Evolutionary conservation across 495 filamentous ascomycete genomes (phyloP).

Genomic region (Cryomyces minteri): DNA sequence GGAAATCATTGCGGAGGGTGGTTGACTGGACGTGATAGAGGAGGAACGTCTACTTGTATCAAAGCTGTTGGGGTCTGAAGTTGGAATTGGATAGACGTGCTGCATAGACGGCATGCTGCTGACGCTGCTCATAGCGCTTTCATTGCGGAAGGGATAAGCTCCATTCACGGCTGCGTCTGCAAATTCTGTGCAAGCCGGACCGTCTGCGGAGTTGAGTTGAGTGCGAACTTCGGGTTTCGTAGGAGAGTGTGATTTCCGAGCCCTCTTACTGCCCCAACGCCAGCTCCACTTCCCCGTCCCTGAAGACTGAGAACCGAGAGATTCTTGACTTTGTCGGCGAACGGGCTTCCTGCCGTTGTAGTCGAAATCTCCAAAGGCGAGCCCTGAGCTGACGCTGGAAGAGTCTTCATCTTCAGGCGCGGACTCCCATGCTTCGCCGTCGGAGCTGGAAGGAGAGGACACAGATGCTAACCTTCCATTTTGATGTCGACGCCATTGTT

Average conservation of each 20-base stretch:
- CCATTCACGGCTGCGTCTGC: conserved; percentile 1
- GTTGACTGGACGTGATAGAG: conserved; percentile 1
- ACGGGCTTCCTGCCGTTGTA: conserved; percentile 8
- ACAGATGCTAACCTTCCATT: conserved; percentile 12
- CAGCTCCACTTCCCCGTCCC: conserved; percentile 36
- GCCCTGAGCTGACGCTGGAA: conserved; percentile 30
- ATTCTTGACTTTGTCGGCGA: conserved; percentile 26
- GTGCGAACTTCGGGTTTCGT: neutral
- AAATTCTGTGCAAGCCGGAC: neutral
- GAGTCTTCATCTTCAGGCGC: conserved; percentile 31
- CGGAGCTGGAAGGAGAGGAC: conserved; percentile 10
- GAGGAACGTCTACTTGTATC: conserved; percentile 8
- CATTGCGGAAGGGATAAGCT: conserved; percentile 1
- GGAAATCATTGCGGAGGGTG: neutral
- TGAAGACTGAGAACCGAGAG: conserved; percentile 32
- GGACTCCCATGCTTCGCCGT: conserved; percentile 43
- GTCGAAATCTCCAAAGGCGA: conserved; percentile 33
- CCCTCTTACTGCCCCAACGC: conserved; percentile 36
- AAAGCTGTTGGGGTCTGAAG: conserved; percentile 7
- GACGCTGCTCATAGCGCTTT: conserved; percentile 4
- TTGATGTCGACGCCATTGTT: neutral
- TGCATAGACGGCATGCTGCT: conserved; percentile 13
- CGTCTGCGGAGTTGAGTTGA: neutral
- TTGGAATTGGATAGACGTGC: conserved; percentile 9
- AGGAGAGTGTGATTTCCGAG: conserved; percentile 4